Evolutionary conservation across 495 filamentous ascomycete species (phyloP).

Genomic region (Friedmanniomyces simplex): DNA sequence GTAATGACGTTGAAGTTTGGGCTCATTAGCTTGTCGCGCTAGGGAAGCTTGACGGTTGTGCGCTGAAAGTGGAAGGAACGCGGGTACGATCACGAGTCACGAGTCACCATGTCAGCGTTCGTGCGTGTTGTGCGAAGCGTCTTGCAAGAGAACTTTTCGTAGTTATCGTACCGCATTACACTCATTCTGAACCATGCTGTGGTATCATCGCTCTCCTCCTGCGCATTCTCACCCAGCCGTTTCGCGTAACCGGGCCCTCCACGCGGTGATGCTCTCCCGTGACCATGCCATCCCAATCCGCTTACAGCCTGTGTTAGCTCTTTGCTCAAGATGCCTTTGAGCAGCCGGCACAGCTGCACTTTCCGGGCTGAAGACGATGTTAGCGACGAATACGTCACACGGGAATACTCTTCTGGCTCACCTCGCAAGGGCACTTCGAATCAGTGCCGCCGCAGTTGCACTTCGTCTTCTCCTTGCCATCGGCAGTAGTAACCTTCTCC

Average conservation of each 20-base stretch:
- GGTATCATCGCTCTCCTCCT: background rate
- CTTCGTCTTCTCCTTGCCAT: constrained; percentile 32
- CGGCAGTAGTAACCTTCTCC: constrained; percentile 21
- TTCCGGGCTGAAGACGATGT: background rate
- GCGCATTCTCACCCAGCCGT: too few relatives aligned
- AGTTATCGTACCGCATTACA: too few relatives aligned
- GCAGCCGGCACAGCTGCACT: background rate
- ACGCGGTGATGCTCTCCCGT: background rate
- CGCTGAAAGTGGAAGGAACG: background rate
- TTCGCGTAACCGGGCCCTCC: background rate
- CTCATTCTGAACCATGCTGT: background rate
- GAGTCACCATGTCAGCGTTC: too few relatives aligned
- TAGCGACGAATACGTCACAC: background rate
- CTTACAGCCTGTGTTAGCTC: too few relatives aligned
- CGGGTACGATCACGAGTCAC: background rate
- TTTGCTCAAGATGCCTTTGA: background rate
- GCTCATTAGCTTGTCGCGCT: background rate
- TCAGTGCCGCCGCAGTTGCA: constrained; percentile 36
- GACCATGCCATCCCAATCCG: too few relatives aligned
- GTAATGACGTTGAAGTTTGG: background rate
- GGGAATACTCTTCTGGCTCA: constrained; percentile 26
- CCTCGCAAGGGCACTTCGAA: constrained; percentile 31
- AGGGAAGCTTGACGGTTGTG: background rate
- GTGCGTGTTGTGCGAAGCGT: too few relatives aligned
- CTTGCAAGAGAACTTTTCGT: too few relatives aligned